phyloP scores from a whole-genome alignment of 1,284 basidiomycete genomes.

The Austroboletus novae-zelandiae region DNA sequence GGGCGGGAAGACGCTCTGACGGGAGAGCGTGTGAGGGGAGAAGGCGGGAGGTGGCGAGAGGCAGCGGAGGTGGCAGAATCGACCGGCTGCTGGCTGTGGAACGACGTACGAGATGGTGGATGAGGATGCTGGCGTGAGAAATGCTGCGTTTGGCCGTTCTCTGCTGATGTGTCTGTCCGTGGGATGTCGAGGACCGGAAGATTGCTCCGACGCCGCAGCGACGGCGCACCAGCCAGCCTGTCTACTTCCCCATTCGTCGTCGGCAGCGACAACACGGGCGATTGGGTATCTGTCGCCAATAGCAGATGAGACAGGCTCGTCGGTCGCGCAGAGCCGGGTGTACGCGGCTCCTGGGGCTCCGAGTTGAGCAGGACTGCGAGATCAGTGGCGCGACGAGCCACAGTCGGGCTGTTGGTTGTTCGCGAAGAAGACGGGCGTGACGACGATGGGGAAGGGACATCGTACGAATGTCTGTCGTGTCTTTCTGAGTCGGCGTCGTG shows the following conservation, averaged over 20 bases:
- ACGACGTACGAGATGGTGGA: constrained; percentile 31
- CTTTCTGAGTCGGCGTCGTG: constrained; percentile 29
- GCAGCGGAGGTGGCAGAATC: constrained; percentile 22
- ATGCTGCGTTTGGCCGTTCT: constrained; percentile 21
- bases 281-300: constrained; percentile 33
- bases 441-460: constrained; percentile 34
- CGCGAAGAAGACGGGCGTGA: constrained; percentile 35
- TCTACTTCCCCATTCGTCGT: constrained; percentile 32
- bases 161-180: constrained; percentile 18
- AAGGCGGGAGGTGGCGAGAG: constrained; percentile 26
- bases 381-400: constrained; percentile 62
- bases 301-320: constrained; percentile 54
- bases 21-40: constrained; percentile 28
- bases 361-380: constrained; percentile 68
- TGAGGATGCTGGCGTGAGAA: constrained; percentile 28
- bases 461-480: constrained; percentile 29
- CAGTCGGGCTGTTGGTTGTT: constrained; percentile 43
- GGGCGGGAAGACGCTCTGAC: constrained; percentile 27
- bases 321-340: constrained; percentile 40
- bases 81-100: constrained; percentile 23
- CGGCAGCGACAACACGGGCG: constrained; percentile 11
- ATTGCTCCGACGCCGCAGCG: constrained; percentile 35
- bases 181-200: constrained; percentile 36
- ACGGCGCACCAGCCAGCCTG: constrained; percentile 40
- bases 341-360: constrained; percentile 43